Evolutionary conservation across 345 rosid species (phyloP).

Genomic region (Pistacia vera): DNA sequence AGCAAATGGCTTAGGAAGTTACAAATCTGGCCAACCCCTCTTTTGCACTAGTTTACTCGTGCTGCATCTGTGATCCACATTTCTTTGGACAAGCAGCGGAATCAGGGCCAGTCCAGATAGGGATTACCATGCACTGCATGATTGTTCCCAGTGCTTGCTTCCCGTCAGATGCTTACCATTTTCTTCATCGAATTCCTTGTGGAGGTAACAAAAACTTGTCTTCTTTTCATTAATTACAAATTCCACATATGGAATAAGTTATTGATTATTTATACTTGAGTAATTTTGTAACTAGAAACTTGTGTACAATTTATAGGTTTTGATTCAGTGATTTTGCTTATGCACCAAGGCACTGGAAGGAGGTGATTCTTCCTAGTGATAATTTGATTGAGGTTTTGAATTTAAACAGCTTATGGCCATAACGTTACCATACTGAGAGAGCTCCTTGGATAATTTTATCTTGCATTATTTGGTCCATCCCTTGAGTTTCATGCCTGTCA

Average conservation of each 20-base stretch:
- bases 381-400: neutral
- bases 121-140: neutral
- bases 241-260: neutral
- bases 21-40: neutral
- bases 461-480: neutral
- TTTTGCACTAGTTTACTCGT: neutral
- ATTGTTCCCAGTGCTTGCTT: neutral
- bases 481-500: neutral
- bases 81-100: neutral
- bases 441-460: neutral
- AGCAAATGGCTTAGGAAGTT: slow-evolving; percentile 12
- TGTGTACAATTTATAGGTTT: neutral
- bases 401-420: neutral
- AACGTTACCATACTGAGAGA: neutral
- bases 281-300: neutral
- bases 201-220: neutral
- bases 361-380: neutral
- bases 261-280: slow-evolving; percentile 1
- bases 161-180: no score
- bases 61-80: neutral
- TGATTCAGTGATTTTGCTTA: neutral
- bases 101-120: neutral
- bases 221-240: neutral
- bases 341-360: neutral
- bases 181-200: neutral